Base-by-base conservation (phyloP, 495 filamentous ascomycete genomes). In the Penicillium canescens region DNA sequence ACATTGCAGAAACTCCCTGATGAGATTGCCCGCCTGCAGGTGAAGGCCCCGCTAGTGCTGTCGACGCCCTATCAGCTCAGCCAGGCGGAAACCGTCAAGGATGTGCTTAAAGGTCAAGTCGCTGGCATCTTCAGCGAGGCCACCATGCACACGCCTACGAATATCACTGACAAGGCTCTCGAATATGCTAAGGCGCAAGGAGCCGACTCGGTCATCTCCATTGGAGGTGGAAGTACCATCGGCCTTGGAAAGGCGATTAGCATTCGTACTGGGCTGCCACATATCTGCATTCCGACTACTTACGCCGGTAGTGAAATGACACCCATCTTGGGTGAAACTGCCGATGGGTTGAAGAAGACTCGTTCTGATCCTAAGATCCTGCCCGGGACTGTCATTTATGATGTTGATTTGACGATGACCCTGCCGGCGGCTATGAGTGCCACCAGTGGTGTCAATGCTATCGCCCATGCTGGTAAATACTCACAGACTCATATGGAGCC, bases 251-350 rank as follows among this genome's bases (percentile, higher is more conserved):
- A 89, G 62, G 85, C 85, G 3, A 81, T 89, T 54, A 82, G 79
- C 42, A 79, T 87, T 46, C 73, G 85, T 23, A 86, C 83, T 6
- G 83, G 82, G 0, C 63, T 87, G 41, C 78, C 78, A 20, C 84
- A 89, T 61, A 78, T 89, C 56, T 84, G 82, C 46, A 83, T 87
- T 36, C 83, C 86, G 11, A 89, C 85, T 11, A 88, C 85, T 0
- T 89, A 89, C 67, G 82, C 86, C 4, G 85, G 84, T 6, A 86
- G 83, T 51, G 86, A 88, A 62, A 86, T 88, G 75, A 87, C 85
- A 1, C 82, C 85, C 0, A 86, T 87, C 43, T 68, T 89, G 33
- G 84, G 86, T 1, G 86, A 89, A 69, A 88, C 85, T 1, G 77
- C 76, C 38, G 74, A 82, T 47, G 84, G 84, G 1, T 58, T 78